Base-by-base conservation (phyloP, 2,329 filamentous ascomycete species). In the Fusarium cyanostomum region DNA sequence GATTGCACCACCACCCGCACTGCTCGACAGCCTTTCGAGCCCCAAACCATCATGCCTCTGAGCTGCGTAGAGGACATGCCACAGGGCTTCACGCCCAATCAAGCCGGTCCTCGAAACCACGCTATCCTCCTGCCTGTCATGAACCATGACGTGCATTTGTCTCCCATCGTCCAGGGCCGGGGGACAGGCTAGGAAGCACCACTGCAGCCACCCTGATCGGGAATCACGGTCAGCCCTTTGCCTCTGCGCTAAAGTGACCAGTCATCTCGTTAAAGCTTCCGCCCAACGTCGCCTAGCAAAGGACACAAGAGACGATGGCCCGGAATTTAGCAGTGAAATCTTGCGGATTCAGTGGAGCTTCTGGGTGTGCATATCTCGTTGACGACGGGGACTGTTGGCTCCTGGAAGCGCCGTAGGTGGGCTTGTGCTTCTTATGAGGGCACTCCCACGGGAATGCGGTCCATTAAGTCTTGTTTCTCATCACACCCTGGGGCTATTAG, bases 111-210 rank as follows among this genome's bases (percentile, higher is more conserved):
- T 49, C 38, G 39, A 44, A 60, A 57, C 64, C 62, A 56, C 62
- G 54, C 66, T 64, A 73, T 61, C 62, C 21, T 61, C 28, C 60
- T 64, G 56, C 56, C 50, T 66, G 64, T 58, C 62, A 65, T 63
- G 58, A 70, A 70, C 68, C 68, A 71, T 71, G 68, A 71, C 68
- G 69, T 71, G 68, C 68, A 71, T 71, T 64, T 41, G 39, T 34
- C 44, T 57, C 48, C 52, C 50, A 66, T 46, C 45, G 24, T 59
- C 58, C 55, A 60, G 56, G 64, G 50, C 52, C 45, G 52, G 54
- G 58, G 38, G 35, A 24, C 13, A 16, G 51, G 51, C 52, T 42
- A 39, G 26, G 43, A 55, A 56, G 57, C 54, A 61, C 64, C 57
- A 53, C 48, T 68, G 64, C 51, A 66, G 52, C 55, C 59, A 59